phyloP scores from a whole-genome alignment of 495 filamentous ascomycete species.

The Massariosphaeria phaeospora region DNA sequence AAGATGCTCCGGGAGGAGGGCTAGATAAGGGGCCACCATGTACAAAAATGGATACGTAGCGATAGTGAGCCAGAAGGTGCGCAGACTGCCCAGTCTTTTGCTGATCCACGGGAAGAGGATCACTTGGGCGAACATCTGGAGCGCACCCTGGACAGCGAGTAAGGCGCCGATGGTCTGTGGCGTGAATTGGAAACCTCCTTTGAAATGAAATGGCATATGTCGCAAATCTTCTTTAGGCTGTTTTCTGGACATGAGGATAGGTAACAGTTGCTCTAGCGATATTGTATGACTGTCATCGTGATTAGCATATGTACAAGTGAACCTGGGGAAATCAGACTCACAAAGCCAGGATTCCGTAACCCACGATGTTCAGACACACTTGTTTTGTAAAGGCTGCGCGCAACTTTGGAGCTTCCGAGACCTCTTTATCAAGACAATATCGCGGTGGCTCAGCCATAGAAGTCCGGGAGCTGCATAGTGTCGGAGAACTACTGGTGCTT shows the following conservation, averaged over 20 bases:
- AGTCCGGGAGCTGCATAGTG: conserved; percentile 35
- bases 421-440: conserved; percentile 23
- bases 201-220: conserved; percentile 78
- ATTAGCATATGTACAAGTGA: conserved; percentile 6
- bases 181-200: conserved; percentile 74
- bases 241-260: conserved; percentile 81
- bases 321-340: conserved; percentile 55
- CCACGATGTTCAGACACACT: conserved; percentile 76
- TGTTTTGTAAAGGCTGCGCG: conserved; percentile 69
- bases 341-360: conserved; percentile 92
- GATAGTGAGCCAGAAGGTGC: conserved; percentile 73
- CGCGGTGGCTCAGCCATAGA: conserved; percentile 33
- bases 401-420: conserved; percentile 23
- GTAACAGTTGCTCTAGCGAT: conserved; percentile 88
- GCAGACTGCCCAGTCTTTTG: conserved; percentile 64
- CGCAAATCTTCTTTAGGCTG: conserved; percentile 50
- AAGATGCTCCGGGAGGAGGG: conserved; percentile 66
- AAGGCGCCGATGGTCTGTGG: conserved; percentile 82
- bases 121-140: conserved; percentile 78
- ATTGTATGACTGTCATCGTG: conserved; percentile 66
- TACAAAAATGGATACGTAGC: conserved; percentile 85
- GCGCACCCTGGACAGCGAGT: conserved; percentile 81
- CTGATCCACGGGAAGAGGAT: conserved; percentile 75
- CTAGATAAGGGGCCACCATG: conserved; percentile 79
- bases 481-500: conserved; percentile 53